These are phyloP conservation scores for Candida hungchunana DNA, from an alignment of 805 yeast species.

Conservation along the genomic window DNA sequence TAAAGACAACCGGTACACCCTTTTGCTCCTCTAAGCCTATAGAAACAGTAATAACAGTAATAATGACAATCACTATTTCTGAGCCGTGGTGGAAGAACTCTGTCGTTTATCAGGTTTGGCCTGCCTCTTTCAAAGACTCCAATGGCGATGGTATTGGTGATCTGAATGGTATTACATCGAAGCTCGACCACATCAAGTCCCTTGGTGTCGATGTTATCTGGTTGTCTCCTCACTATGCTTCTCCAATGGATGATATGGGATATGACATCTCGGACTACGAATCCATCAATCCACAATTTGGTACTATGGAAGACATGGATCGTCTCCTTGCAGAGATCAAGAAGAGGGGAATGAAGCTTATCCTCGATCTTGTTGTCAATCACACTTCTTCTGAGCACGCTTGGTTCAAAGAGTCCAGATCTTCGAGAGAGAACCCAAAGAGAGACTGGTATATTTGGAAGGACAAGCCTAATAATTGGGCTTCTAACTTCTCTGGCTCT, in stretches of 20 bases:
- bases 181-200: constrained; percentile 45
- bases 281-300: constrained; percentile 47
- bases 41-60: neutral
- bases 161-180: constrained; percentile 47
- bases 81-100: constrained; percentile 53
- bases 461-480: constrained; percentile 55
- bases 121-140: constrained; percentile 56
- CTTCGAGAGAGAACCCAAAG: constrained; percentile 47
- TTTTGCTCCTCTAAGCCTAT: neutral
- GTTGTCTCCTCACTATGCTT: constrained; percentile 55
- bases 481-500: constrained; percentile 46
- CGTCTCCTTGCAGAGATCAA: constrained; percentile 43
- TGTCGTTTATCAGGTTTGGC: constrained; percentile 54
- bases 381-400: constrained; percentile 52
- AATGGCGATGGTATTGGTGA: constrained; percentile 60
- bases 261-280: constrained; percentile 55
- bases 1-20: neutral
- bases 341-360: constrained; percentile 45
- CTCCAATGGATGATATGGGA: constrained; percentile 62
- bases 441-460: constrained; percentile 63
- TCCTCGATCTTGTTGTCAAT: constrained; percentile 55
- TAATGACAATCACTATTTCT: constrained; percentile 5
- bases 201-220: constrained; percentile 52
- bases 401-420: constrained; percentile 55
- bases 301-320: constrained; percentile 50